Percentiles rank a stretch among this genome's conserved stretches.
phyloP scores from a whole-genome alignment of 2,329 filamentous ascomycete species.

The Sarocladiaceae sp. region DNA sequence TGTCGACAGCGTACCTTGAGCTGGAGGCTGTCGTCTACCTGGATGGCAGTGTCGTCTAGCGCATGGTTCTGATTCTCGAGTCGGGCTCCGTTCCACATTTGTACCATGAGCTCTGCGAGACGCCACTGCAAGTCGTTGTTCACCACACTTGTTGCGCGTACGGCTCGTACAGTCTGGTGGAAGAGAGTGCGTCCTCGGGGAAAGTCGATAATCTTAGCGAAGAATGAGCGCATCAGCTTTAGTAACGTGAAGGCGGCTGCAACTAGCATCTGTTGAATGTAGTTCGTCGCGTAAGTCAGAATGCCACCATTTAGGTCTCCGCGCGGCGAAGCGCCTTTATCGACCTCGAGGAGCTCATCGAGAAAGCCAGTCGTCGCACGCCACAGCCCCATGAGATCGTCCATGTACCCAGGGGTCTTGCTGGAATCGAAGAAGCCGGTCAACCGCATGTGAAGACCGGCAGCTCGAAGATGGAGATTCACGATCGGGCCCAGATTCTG shows the following conservation, averaged over 20 bases:
- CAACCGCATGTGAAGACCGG: constrained; percentile 69
- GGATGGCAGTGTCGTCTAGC: constrained; percentile 42
- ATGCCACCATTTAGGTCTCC: constrained; percentile 47
- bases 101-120: constrained; percentile 78
- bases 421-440: constrained; percentile 80
- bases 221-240: constrained; percentile 75
- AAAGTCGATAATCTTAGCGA: constrained; percentile 67
- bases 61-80: constrained; percentile 43
- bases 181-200: constrained; percentile 65
- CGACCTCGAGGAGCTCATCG: constrained; percentile 56
- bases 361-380: constrained; percentile 67
- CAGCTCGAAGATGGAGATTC: constrained; percentile 66
- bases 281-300: constrained; percentile 66
- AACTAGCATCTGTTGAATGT: constrained; percentile 83
- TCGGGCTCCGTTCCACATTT: constrained; percentile 75
- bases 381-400: constrained; percentile 73
- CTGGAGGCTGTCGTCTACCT: constrained; percentile 67
- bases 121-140: constrained; percentile 77
- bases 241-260: constrained; percentile 73
- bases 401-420: constrained; percentile 64
- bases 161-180: constrained; percentile 63
- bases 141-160: constrained; percentile 69
- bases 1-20: constrained; percentile 79
- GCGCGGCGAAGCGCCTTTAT: constrained; percentile 41
- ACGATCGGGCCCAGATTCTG: constrained; percentile 54